Base-by-base conservation (phyloP, 2,329 filamentous ascomycete species). In the Penicillium sp. region DNA sequence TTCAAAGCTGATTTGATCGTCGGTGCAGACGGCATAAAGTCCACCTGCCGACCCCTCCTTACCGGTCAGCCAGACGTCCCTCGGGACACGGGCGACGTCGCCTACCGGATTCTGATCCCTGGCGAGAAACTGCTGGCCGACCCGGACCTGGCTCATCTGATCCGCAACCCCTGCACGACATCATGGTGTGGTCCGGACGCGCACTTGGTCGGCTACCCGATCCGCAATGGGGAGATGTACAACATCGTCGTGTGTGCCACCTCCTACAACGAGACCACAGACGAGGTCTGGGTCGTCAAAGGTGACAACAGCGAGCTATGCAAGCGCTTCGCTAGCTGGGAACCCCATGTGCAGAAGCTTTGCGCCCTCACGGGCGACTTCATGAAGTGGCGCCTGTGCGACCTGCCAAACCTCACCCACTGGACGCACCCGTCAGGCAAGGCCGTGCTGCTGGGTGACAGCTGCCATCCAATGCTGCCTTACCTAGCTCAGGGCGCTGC, bases 401-500 rank as follows among this genome's bases (percentile, higher is more conserved):
- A 82, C 52, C 81, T 85, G 63, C 76, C 76, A 54, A 76, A 79
- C 4, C 74, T 87, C 26, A 74, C 79, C 0, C 79, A 76, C 2
- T 87, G 84, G 85, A 74, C 80, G 7, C 76, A 81, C 60, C 64
- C 69, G 0, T 62, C 59, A 1, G 83, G 82, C 31, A 74, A 72
- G 42, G 80, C 81, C 2, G 80, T 78, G 3, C 75, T 88, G 13
- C 67, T 86, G 9, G 85, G 85, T 42, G 85, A 88, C 62, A 80
- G 84, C 2, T 86, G 84, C 66, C 85, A 88, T 63, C 84, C 85
- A 1, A 88, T 84, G 18, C 79, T 88, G 44, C 85, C 85, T 1
- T 85, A 88, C 62, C 76, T 87, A 4, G 84, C 81, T 42, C 84
- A 88, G 70, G 85, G 86, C 34, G 85, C 85, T 10, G 84, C 85